Base-by-base conservation (phyloP, 2,329 filamentous ascomycete species). In the Ophidiomyces ophidiicola region DNA sequence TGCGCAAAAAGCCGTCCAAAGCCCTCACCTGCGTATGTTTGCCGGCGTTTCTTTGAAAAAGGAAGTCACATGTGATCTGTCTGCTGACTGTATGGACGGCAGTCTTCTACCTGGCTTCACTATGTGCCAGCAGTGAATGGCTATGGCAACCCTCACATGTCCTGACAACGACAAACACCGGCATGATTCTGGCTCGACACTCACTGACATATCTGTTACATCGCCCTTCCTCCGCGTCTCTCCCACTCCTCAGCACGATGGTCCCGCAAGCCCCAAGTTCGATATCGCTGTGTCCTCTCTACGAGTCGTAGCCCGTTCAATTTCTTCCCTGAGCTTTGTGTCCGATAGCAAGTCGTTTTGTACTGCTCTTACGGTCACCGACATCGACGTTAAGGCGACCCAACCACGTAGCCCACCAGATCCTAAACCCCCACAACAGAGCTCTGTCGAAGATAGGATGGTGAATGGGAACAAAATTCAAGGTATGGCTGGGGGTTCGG, bases 311-410 rank as follows among this genome's bases (percentile, higher is more conserved):
- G 40, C n/a, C 41, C 45, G 11, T 41, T 43, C 8, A 35, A 32
- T 37, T 18, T 46, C 32, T 38, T 20, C 29, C 34, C 32, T 39
- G 36, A 46, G 38, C 14, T 30, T 36, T n/a, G 38, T 31, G 7
- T 43, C 50, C 10, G 44, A 52, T 38, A 39, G 33, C 10, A 50
- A 49, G 32, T 41, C 48, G 15, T 49, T 47, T 24, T 52, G 48
- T 42, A 46, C 47, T 28, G 41, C 52, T 3, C 29, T 51, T 24
- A 43, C 49, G 26, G 36, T 50, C 32, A 47, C 45, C 14, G 41
- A 48, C 21, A 45, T 51, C 28, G 28, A 41, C 6, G n/a, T 31
- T 12, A 36, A 32, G 18, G 20, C 34, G 24, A 20, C 36, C 20
- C 18, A 35, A 18, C 44, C 46, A 11, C 36, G 36, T 21, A 30